A percentile compares a stretch with the other conserved stretches of the same genome.
phyloP scores from a whole-genome alignment of 1,284 basidiomycete genomes.

The Melanopsichium pennsylvanicum region DNA sequence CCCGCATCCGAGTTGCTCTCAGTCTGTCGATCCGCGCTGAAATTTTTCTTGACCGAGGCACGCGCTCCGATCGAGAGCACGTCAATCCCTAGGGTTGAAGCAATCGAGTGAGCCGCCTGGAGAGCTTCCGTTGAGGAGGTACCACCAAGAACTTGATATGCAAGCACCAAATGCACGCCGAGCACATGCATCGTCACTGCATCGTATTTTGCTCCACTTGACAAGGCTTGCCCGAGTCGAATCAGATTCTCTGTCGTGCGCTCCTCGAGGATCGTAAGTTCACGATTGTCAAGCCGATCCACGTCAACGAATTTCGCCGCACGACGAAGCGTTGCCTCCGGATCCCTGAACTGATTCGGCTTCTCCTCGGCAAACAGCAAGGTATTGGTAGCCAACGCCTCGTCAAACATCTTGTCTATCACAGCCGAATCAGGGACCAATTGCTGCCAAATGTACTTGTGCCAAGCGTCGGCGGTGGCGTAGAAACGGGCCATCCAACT shows the following conservation, averaged over 20 bases:
- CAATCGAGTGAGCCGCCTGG: constrained; percentile 12
- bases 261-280: not conserved
- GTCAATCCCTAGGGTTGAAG: constrained; percentile 19
- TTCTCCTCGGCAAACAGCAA: constrained; percentile 53
- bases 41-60: not conserved
- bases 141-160: constrained; percentile 1
- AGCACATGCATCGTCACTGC: constrained; percentile 24
- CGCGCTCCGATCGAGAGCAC: not conserved
- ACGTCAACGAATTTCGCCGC: constrained; percentile 27
- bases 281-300: not conserved
- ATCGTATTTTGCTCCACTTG: constrained; percentile 3
- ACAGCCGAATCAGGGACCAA: constrained; percentile 14
- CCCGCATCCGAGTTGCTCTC: constrained; percentile 14
- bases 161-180: constrained; percentile 24
- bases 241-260: constrained; percentile 2
- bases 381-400: constrained; percentile 25
- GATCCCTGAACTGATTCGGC: constrained; percentile 57
- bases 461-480: constrained; percentile 10
- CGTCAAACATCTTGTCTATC: constrained; percentile 22
- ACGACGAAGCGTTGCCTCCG: constrained; percentile 33
- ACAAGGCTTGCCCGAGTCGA: constrained; percentile 8
- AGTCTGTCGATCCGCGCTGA: too few relatives aligned
- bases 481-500: constrained; percentile 45
- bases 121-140: too few relatives aligned
- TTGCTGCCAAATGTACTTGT: constrained; percentile 23